phyloP scores from a whole-genome alignment of 768 basidiomycete genomes.

The Mycena polygramma region DNA sequence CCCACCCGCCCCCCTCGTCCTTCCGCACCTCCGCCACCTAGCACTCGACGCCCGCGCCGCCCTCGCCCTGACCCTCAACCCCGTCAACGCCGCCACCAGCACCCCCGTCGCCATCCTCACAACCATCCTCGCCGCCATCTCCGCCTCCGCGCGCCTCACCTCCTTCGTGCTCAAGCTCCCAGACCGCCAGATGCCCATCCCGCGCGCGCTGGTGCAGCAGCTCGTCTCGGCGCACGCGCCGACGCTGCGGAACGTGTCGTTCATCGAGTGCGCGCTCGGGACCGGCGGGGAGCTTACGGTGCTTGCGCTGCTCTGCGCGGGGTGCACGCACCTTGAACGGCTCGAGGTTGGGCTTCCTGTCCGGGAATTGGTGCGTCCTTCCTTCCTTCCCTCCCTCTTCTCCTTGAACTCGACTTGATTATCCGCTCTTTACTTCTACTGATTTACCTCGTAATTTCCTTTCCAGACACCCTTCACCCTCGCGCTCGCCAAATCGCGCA shows the following conservation, averaged over 20 bases:
- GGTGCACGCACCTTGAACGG: slow-evolving; percentile 62
- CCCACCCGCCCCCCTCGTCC: slow-evolving; percentile 52
- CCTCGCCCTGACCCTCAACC: slow-evolving; percentile 38
- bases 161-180: slow-evolving; percentile 61
- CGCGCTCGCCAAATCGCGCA: slow-evolving; percentile 52
- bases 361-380: slow-evolving; percentile 58
- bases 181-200: slow-evolving; percentile 55
- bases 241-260: slow-evolving; percentile 59
- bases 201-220: slow-evolving; percentile 55
- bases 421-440: too few species aligned
- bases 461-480: slow-evolving; percentile 50
- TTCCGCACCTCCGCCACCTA: too few species aligned
- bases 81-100: slow-evolving; percentile 36
- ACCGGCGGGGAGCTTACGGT: slow-evolving; percentile 53
- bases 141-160: slow-evolving; percentile 46
- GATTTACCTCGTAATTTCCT: not conserved
- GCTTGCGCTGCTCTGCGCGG: slow-evolving; percentile 50
- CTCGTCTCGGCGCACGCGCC: slow-evolving; percentile 56
- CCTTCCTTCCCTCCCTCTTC: not conserved
- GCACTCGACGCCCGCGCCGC: slow-evolving; percentile 70
- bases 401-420: too few species aligned
- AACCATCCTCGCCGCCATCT: slow-evolving; percentile 47
- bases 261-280: slow-evolving; percentile 61
- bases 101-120: too few species aligned
- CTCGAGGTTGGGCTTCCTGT: slow-evolving; percentile 65